Base-by-base conservation (phyloP, 805 yeast species). In the Starmerella riodocensis region DNA sequence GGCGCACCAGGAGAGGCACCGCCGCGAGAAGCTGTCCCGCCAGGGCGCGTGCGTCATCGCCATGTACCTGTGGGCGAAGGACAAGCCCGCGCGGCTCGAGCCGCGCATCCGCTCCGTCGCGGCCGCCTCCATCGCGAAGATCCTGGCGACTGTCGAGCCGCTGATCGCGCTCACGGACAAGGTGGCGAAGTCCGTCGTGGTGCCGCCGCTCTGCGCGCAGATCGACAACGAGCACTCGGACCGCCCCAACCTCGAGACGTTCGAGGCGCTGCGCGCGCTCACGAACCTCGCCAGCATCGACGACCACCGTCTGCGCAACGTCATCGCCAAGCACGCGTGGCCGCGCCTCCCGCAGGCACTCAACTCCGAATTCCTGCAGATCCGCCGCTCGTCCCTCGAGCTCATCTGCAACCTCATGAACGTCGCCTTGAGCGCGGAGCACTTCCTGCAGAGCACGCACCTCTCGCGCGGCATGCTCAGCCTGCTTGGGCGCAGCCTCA, bases 331-430 rank as follows among this genome's bases (percentile, higher is more conserved):
- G 3, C 54, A 61, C 6, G 60, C 65, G 35, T 73, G 76, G 69
- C 49, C 63, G 1, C 63, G 62, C 21, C 62, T 77, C 12, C 72
- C 68, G 43, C 54, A 55, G 22, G 49, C 63, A 16, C 50, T 73
- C 46, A 46, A 71, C 16, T 65, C 70, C 41, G 65, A 67, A 24
- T 67, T 71, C 38, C 50, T 59, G 1, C 54, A 64, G 38, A 55
- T 80, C 3, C 82, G 76, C 53, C 61, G 71, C 36, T 73, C 82
- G 0, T 49, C 76, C 0, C 63, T 79, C 57, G 85, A 80, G 51
- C 65, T 80, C 14, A 55, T 78, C 8, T 70, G 78, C 43, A 80
- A 80, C 53, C 54, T 79, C 34, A 67, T 74, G 52, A 61, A 52
- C 36, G 52, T 59, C 1, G 57, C 61, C 1, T 41, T 37, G 4